These are phyloP conservation scores for Monosporascus sp. DNA, from an alignment of 2,329 filamentous ascomycete genomes.

Conservation along the genomic window DNA sequence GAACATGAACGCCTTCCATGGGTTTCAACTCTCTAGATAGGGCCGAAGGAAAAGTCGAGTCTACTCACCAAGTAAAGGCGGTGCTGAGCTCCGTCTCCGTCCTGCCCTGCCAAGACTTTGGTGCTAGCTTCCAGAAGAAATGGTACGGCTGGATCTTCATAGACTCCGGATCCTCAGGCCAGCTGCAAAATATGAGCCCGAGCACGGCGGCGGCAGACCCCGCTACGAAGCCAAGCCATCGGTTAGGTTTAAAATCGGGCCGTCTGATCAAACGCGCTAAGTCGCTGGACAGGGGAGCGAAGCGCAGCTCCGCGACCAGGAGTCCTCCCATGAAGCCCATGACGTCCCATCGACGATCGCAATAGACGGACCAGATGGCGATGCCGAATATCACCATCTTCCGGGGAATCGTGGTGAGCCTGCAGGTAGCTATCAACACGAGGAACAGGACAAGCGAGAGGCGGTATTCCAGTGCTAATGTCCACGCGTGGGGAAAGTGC, in stretches of 20 bases:
- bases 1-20: neutral
- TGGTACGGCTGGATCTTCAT: conserved; percentile 1
- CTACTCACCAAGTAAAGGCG: neutral
- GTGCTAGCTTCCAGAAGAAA: neutral
- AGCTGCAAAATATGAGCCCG: neutral
- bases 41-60: neutral
- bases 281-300: conserved; percentile 1
- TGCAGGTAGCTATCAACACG: neutral
- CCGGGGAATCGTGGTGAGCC: neutral
- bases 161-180: neutral
- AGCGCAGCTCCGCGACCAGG: conserved; percentile 1
- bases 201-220: neutral
- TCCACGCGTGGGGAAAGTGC: conserved; percentile 1
- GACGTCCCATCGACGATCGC: conserved; percentile 3
- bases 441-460: conserved; percentile 2
- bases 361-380: conserved; percentile 1
- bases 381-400: neutral
- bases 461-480: conserved; percentile 1
- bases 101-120: neutral
- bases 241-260: neutral
- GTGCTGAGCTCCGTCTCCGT: neutral
- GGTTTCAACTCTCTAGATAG: too few species aligned
- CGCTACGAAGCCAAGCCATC: neutral
- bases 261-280: neutral
- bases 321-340: conserved; percentile 1